Base-by-base conservation (phyloP, 768 basidiomycete genomes). In the Flagelloscypha sp. region DNA sequence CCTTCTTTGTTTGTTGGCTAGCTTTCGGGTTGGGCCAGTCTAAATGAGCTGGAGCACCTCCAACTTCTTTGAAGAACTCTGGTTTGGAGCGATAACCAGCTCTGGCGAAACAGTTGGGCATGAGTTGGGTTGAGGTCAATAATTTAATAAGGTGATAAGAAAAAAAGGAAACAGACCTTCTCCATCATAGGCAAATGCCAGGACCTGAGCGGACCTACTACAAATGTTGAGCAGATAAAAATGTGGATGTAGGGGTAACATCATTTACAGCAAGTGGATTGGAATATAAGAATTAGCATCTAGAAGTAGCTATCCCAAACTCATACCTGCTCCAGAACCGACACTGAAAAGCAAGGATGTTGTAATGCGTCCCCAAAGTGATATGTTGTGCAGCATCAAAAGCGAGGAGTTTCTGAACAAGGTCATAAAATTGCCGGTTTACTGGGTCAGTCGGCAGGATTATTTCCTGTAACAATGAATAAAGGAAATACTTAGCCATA, bases 111-210 rank as follows among this genome's bases (percentile, higher is more conserved):
- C 81, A 76, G 33, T 84, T 79, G 1, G 93, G 88, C 83, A 98
- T 93, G 64, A 84, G 87, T 39, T 94, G 94, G 86, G 98, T 97
- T n/a, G n/a, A n/a, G n/a, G n/a, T n/a, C n/a, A n/a, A n/a, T n/a
- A n/a, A n/a, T n/a, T n/a, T n/a, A n/a, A n/a, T n/a, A n/a, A n/a
- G n/a, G n/a, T n/a, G n/a, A n/a, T n/a, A n/a, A n/a, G n/a, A n/a
- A n/a, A n/a, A n/a, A n/a, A n/a, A n/a, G n/a, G n/a, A n/a, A n/a
- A n/a, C n/a, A n/a, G 24, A 98, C 95, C 56, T 86, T 82, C 56
- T 98, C 93, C 95, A 99, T 99, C 95, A 99, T 99, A 25, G 94
- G 95, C 10, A 99, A 76, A 59, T 99, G 95, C 57, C n/a, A n/a
- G n/a, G n/a, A n/a, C n/a, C n/a, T n/a, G n/a, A n/a, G n/a, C n/a